Evolutionary conservation across 495 filamentous ascomycete species (phyloP).

Genomic region (Annulohypoxylon maeteangense): DNA sequence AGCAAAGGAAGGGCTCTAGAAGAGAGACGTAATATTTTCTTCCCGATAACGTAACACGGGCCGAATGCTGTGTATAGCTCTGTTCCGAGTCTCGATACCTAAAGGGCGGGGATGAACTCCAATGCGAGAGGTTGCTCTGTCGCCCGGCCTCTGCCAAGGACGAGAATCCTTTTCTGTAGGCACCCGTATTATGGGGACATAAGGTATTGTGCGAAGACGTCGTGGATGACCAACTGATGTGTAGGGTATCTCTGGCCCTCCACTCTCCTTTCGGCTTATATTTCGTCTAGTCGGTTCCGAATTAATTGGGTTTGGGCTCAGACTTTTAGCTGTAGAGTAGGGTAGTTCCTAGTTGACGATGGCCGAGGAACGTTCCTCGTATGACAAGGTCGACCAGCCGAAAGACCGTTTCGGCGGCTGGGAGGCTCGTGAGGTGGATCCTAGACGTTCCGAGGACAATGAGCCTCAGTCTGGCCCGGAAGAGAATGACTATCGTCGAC

Average conservation of each 20-base stretch:
- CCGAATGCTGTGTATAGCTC: slow-evolving; percentile 31
- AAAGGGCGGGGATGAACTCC: slow-evolving; percentile 32
- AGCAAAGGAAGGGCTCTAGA: neutral
- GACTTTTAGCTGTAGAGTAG: neutral
- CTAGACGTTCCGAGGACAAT: slow-evolving; percentile 4
- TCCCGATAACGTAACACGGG: slow-evolving; percentile 31
- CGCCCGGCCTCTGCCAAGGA: slow-evolving; percentile 36
- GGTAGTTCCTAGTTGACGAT: slow-evolving; percentile 11
- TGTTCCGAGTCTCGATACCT: slow-evolving; percentile 35
- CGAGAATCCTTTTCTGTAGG: slow-evolving; percentile 33
- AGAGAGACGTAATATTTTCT: neutral
- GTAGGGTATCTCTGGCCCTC: neutral
- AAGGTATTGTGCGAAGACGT: neutral
- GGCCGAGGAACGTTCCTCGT: slow-evolving; percentile 9
- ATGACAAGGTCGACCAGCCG: slow-evolving; percentile 16
- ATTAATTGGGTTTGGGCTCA: neutral
- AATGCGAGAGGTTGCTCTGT: slow-evolving; percentile 13
- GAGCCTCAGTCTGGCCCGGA: neutral
- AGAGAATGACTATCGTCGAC: neutral
- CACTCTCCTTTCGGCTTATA: slow-evolving; percentile 1
- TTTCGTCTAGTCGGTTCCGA: neutral
- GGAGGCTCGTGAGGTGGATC: slow-evolving; percentile 19
- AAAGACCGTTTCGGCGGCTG: slow-evolving; percentile 18
- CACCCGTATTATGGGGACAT: slow-evolving; percentile 17
- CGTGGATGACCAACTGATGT: neutral